A percentile compares a stretch with the other conserved stretches of the same genome.
Conservation (phyloP, 495 filamentous ascomycete species). For the Bacidia gigantensis region DNA sequence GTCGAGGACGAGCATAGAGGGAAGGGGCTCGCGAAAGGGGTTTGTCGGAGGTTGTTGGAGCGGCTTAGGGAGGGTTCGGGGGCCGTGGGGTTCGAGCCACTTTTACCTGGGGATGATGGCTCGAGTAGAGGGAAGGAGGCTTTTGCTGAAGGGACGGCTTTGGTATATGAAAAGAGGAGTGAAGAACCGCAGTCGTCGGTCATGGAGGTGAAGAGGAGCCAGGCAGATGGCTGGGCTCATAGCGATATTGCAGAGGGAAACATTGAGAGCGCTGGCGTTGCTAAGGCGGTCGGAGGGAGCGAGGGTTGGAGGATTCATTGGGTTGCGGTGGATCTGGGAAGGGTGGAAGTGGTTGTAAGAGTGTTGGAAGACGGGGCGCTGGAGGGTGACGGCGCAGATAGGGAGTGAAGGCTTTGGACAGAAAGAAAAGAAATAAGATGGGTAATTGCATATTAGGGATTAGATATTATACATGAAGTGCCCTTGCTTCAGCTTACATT, state of each 20-base stretch:
- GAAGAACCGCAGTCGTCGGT: constrained; percentile 16
- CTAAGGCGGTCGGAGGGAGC: constrained; percentile 34
- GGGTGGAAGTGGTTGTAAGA: constrained; percentile 17
- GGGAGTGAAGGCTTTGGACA: constrained; percentile 10
- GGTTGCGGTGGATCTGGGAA: constrained; percentile 28
- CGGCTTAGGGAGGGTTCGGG: constrained; percentile 4
- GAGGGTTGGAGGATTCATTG: constrained; percentile 28
- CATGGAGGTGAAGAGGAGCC: constrained; percentile 8
- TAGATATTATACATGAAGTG: too few species aligned
- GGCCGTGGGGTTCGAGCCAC: constrained; percentile 11
- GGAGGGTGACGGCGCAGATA: constrained; percentile 22
- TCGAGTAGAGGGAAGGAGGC: constrained; percentile 12
- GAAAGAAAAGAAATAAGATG: not conserved
- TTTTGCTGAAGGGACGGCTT: not conserved
- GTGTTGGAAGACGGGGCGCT: constrained; percentile 24
- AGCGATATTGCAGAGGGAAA: constrained; percentile 34
- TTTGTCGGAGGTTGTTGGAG: constrained; percentile 24
- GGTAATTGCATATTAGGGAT: not conserved
- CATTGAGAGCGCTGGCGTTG: constrained; percentile 34
- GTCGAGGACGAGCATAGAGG: constrained; percentile 36
- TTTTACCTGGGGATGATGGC: not conserved
- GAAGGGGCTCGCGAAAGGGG: constrained; percentile 27
- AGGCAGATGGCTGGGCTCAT: constrained; percentile 29
- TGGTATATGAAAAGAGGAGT: not conserved
- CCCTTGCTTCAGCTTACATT: too few species aligned